Percentiles rank a stretch among this genome's conserved stretches.
These are phyloP conservation scores for Physaria fendleri DNA, from an alignment of 345 rosid genomes.

Conservation along the genomic window DNA sequence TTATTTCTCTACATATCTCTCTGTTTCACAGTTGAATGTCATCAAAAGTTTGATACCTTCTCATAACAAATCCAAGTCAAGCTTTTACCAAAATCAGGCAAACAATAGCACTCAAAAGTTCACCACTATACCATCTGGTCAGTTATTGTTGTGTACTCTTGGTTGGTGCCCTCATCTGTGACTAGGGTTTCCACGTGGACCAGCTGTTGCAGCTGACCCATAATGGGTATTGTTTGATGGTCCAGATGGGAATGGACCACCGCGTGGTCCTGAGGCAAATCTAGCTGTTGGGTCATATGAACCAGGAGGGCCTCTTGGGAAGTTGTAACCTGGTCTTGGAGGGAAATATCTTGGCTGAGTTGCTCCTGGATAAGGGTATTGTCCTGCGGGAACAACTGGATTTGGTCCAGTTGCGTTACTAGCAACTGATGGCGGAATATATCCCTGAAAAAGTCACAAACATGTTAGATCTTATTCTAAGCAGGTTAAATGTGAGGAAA, in stretches of 20 bases:
- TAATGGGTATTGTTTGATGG: conserved; percentile 40
- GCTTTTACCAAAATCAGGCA: too few species aligned
- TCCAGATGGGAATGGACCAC: conserved; percentile 35
- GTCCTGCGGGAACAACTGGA: conserved; percentile 20
- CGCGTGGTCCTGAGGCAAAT: conserved; percentile 32
- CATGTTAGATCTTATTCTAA: neutral
- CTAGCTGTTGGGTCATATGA: conserved; percentile 35
- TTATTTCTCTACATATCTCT: too few species aligned
- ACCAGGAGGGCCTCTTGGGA: conserved; percentile 31
- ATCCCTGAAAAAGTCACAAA: conserved; percentile 36
- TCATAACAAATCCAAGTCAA: too few species aligned
- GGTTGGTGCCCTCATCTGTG: conserved; percentile 40
- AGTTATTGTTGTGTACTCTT: conserved; percentile 12
- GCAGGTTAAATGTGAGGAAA: neutral
- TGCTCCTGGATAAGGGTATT: conserved; percentile 41
- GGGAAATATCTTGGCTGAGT: conserved; percentile 51
- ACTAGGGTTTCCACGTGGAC: conserved; percentile 49
- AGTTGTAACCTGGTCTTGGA: conserved; percentile 40
- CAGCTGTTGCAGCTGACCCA: conserved; percentile 59
- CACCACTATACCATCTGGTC: too few species aligned
- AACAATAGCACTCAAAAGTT: too few species aligned
- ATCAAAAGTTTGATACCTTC: too few species aligned
- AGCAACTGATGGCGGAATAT: conserved; percentile 32
- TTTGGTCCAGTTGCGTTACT: conserved; percentile 32
- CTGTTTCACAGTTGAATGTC: too few species aligned